Evolutionary conservation across 805 yeast genomes (phyloP).

Genomic region (Metschnikowia cerradonensis): DNA sequence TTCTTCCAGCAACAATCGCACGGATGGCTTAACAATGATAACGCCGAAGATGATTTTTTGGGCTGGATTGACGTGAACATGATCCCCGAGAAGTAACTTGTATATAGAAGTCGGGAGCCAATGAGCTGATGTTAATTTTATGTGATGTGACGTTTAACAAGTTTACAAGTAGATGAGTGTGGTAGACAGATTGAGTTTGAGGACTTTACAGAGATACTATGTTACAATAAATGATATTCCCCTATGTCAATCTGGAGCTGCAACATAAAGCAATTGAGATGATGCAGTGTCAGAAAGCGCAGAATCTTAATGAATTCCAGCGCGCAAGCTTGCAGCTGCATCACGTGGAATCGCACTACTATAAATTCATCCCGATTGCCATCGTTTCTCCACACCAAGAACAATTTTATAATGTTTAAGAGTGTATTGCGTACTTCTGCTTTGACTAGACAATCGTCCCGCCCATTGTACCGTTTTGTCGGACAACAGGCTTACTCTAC

Average conservation of each 20-base stretch:
- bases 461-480: conserved; percentile 10
- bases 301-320: background rate
- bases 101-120: background rate
- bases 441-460: conserved; percentile 9
- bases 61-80: conserved; percentile 88
- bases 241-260: background rate
- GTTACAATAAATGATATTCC: no score
- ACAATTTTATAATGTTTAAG: conserved; percentile 9
- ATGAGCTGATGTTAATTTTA: background rate
- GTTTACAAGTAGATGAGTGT: background rate
- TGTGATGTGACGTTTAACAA: conserved; percentile 8
- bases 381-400: background rate
- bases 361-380: background rate
- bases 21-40: conserved; percentile 73
- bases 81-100: conserved; percentile 14
- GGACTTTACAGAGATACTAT: no score
- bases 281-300: no score
- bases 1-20: conserved; percentile 79
- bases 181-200: no score
- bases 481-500: conserved; percentile 16
- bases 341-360: conserved; percentile 2
- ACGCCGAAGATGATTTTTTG: conserved; percentile 73
- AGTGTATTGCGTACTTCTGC: conserved; percentile 13
- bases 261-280: no score
- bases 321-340: background rate